phyloP scores from a whole-genome alignment of 768 basidiomycete genomes.

The Podaxis sp. region DNA sequence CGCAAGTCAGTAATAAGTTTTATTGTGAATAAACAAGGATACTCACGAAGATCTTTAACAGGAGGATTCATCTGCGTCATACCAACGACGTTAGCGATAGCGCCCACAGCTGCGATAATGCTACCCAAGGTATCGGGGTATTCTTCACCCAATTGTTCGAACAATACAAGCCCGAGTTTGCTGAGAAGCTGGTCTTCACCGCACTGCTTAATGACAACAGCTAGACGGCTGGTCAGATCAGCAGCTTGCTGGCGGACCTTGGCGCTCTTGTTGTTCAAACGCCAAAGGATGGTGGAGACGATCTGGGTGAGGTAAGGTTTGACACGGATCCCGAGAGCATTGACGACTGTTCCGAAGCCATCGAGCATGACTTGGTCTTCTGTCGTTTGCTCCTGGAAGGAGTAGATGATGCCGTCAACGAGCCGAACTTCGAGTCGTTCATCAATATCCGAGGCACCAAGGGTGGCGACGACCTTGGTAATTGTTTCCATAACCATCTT shows the following conservation, averaged over 20 bases:
- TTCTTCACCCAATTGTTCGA: constrained; percentile 98
- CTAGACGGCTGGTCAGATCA: constrained; percentile 94
- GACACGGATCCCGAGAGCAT: constrained; percentile 93
- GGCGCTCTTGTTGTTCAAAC: constrained; percentile 98
- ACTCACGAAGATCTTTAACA: constrained; percentile 96
- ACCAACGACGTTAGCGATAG: constrained; percentile 98
- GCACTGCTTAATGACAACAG: constrained; percentile 98
- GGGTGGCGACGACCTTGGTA: constrained; percentile 89
- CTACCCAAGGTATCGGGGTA: constrained; percentile 99
- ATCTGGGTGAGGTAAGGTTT: constrained; percentile 99
- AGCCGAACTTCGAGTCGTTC: constrained; percentile 92
- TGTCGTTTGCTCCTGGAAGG: constrained; percentile 99
- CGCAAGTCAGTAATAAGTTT: constrained; percentile 10
- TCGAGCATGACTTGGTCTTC: constrained; percentile 99
- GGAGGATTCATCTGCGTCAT: constrained; percentile 99
- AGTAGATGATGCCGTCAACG: constrained; percentile 98
- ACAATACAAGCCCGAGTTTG: constrained; percentile 94
- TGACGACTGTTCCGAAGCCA: constrained; percentile 96
- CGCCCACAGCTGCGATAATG: constrained; percentile 98
- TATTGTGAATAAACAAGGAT: constrained; percentile 1
- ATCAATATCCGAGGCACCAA: constrained; percentile 97
- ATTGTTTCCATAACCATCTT: constrained; percentile 99
- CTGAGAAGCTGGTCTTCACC: constrained; percentile 95
- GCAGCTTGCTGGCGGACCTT: constrained; percentile 99
- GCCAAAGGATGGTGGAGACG: constrained; percentile 98